A percentile compares a stretch with the other conserved stretches of the same genome.
phyloP scores from a whole-genome alignment of 2,329 filamentous ascomycete species.

The Aphanocladium album region DNA sequence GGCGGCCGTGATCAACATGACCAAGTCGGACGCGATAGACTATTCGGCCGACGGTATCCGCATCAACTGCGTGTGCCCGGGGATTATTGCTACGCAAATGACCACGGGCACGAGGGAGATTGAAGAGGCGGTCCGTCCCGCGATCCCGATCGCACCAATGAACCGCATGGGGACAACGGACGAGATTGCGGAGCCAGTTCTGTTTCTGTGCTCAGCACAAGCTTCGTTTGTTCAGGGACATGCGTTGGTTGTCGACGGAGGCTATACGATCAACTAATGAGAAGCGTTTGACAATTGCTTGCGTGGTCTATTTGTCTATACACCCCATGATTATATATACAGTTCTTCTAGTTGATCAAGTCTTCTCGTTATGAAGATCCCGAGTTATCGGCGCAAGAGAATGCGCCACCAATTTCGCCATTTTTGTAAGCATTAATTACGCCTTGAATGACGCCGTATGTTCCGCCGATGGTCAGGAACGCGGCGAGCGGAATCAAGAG shows the following conservation, averaged over 20 bases:
- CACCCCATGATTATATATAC: background rate
- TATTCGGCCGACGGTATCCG: conserved; percentile 35
- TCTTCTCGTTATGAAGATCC: background rate
- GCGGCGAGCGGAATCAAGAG: conserved; percentile 29
- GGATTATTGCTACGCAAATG: conserved; percentile 42
- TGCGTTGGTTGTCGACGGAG: conserved; percentile 48
- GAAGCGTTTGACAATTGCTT: background rate
- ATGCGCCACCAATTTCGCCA: conserved; percentile 40
- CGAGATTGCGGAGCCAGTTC: conserved; percentile 44
- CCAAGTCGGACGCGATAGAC: conserved; percentile 50
- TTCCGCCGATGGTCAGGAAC: conserved; percentile 37
- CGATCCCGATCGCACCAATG: conserved; percentile 45
- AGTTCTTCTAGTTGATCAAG: background rate
- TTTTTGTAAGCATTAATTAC: conserved; percentile 47
- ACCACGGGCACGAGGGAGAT: conserved; percentile 36
- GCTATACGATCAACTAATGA: conserved; percentile 42
- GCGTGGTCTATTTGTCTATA: background rate
- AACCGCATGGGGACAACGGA: conserved; percentile 43
- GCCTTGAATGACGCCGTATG: conserved; percentile 42
- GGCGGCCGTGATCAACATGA: conserved; percentile 54
- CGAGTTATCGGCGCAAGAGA: conserved; percentile 46
- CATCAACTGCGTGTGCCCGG: conserved; percentile 36
- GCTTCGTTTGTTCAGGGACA: conserved; percentile 49
- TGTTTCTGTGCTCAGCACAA: conserved; percentile 44
- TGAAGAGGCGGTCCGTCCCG: conserved; percentile 33